Evolutionary conservation across 768 basidiomycete species (phyloP).

Genomic region (Naganishia antarctica): DNA sequence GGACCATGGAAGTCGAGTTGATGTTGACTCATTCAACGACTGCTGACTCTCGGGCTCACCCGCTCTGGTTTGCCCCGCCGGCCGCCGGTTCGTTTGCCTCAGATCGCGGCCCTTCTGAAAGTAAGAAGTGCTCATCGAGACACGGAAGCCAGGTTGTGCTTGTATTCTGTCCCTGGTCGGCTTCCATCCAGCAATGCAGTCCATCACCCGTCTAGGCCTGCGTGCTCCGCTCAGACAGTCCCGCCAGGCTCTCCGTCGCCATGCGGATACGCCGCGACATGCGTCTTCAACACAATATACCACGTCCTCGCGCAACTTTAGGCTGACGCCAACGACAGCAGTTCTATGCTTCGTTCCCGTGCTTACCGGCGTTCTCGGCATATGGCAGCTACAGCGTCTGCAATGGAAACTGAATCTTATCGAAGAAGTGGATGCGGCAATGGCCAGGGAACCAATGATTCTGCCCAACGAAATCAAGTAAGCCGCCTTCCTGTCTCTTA

Average conservation of each 20-base stretch:
- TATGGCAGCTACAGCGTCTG: conserved; percentile 86
- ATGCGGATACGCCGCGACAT: neutral
- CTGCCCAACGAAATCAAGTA: conserved; percentile 85
- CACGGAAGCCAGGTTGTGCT: no score
- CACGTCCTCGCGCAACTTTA: conserved; percentile 19
- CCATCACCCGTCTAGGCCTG: conserved; percentile 6
- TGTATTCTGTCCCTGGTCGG: no score
- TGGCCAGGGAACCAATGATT: conserved; percentile 68
- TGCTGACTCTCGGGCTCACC: no score
- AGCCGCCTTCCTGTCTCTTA: conserved; percentile 30
- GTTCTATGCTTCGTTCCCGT: conserved; percentile 79
- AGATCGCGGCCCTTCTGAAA: neutral
- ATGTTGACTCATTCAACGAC: no score
- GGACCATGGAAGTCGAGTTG: no score
- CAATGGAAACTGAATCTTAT: conserved; percentile 93
- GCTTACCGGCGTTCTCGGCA: conserved; percentile 83
- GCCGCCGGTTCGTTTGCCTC: no score
- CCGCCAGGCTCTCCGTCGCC: neutral
- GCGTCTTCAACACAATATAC: conserved; percentile 17
- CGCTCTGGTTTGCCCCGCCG: no score
- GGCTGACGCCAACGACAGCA: conserved; percentile 40
- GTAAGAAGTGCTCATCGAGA: no score
- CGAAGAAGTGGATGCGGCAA: conserved; percentile 85
- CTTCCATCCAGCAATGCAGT: neutral
- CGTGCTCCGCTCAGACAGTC: neutral